phyloP scores from a whole-genome alignment of 163 green algal species.

The Volvox carteri region DNA sequence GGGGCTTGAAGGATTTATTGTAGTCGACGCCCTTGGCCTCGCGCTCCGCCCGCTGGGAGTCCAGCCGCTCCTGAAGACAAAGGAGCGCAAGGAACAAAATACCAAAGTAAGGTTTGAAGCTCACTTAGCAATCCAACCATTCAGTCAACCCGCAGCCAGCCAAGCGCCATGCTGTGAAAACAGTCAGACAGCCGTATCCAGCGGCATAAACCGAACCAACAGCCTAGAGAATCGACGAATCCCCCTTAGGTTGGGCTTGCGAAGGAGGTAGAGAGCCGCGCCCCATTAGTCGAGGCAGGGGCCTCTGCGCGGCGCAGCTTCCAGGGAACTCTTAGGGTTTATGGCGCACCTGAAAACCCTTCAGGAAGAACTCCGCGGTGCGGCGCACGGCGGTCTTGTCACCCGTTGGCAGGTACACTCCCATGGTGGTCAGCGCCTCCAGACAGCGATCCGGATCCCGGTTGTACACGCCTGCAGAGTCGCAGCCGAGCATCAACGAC shows the following conservation, averaged over 20 bases:
- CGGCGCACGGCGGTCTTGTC: slow-evolving; percentile 91
- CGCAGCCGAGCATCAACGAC: background rate
- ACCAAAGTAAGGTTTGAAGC: background rate
- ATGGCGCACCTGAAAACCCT: slow-evolving; percentile 81
- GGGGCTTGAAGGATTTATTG: slow-evolving; percentile 84
- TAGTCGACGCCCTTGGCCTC: slow-evolving; percentile 78
- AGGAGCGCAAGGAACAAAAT: background rate
- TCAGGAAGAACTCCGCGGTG: slow-evolving; percentile 98
- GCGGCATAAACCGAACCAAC: too few species aligned
- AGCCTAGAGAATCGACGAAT: too few species aligned
- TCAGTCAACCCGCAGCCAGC: too few species aligned
- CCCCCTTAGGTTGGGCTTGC: too few species aligned
- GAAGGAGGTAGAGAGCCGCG: too few species aligned
- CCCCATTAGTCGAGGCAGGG: too few species aligned
- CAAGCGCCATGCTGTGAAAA: too few species aligned
- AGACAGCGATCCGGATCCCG: slow-evolving; percentile 92
- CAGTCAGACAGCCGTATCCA: too few species aligned
- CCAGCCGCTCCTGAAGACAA: slow-evolving; percentile 79
- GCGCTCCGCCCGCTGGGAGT: slow-evolving; percentile 80
- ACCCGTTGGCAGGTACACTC: slow-evolving; percentile 92
- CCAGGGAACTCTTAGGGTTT: too few species aligned
- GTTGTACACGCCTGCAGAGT: slow-evolving; percentile 62
- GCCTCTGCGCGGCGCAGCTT: too few species aligned
- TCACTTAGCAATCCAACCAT: background rate
- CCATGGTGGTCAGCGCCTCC: slow-evolving; percentile 91